Percentiles rank a stretch among this genome's conserved stretches.
Evolutionary conservation across 2,329 filamentous ascomycete species (phyloP).

Genomic region (Colletotrichum cuscutae): DNA sequence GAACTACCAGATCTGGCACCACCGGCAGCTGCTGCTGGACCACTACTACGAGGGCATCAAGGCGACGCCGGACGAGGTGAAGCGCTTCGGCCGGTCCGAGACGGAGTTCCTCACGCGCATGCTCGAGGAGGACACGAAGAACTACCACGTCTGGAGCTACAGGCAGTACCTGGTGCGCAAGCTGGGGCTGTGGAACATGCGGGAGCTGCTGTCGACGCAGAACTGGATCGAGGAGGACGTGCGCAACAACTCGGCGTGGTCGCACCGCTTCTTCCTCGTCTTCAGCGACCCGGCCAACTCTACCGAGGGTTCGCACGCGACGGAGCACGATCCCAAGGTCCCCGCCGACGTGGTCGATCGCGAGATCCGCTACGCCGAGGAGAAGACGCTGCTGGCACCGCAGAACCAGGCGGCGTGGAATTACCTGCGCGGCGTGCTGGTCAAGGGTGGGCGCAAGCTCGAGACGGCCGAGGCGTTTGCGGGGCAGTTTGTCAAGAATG

Average conservation of each 20-base stretch:
- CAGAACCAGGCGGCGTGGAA: constrained; percentile 97
- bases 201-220: constrained; percentile 78
- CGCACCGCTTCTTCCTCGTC: constrained; percentile 93
- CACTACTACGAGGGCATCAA: constrained; percentile 69
- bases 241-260: constrained; percentile 97
- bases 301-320: constrained; percentile 59
- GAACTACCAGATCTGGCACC: constrained; percentile 98
- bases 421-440: constrained; percentile 82
- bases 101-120: constrained; percentile 81
- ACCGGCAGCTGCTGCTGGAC: constrained; percentile 73
- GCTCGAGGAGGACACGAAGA: constrained; percentile 89
- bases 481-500: constrained; percentile 59
- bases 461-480: constrained; percentile 59
- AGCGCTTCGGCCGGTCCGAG: constrained; percentile 73
- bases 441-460: constrained; percentile 69
- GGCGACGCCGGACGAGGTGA: constrained; percentile 58
- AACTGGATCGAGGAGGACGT: constrained; percentile 81
- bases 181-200: constrained; percentile 76
- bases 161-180: constrained; percentile 76
- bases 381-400: constrained; percentile 80
- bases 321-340: constrained; percentile 64
- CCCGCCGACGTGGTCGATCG: constrained; percentile 73
- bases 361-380: constrained; percentile 80
- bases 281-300: constrained; percentile 71
- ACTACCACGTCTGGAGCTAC: constrained; percentile 99